phyloP scores from a whole-genome alignment of 192 early-diverging fungal species.

The Rhizoclosmatium sp. region DNA sequence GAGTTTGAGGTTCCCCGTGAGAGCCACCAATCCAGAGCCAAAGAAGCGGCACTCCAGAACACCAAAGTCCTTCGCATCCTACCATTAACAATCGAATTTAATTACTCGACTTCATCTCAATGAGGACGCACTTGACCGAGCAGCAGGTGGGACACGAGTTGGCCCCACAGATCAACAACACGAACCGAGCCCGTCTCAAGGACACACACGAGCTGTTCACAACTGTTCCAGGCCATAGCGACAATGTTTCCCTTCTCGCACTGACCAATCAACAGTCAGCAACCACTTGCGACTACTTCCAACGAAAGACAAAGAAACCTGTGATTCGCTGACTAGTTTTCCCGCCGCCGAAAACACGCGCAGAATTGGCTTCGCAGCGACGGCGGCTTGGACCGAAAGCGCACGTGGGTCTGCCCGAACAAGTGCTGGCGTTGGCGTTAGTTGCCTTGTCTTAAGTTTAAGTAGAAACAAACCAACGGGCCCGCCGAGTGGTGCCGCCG shows the following conservation, averaged over 20 bases:
- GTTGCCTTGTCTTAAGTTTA: not conserved
- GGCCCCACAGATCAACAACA: conserved; percentile 84
- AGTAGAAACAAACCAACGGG: conserved; percentile 76
- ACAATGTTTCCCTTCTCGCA: conserved; percentile 92
- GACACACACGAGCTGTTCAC: conserved; percentile 87
- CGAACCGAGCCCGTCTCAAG: conserved; percentile 85
- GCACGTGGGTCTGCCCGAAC: conserved; percentile 78
- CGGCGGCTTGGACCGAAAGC: conserved; percentile 7
- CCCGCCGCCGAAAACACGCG: conserved; percentile 89
- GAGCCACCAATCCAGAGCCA: conserved; percentile 90
- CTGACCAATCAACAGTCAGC: conserved; percentile 37
- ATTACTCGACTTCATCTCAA: conserved; percentile 1
- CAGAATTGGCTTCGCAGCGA: conserved; percentile 25
- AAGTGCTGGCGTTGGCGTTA: conserved; percentile 65
- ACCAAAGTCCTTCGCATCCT: conserved; percentile 83
- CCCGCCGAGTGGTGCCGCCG: conserved; percentile 89
- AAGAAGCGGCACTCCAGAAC: conserved; percentile 89
- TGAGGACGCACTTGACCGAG: conserved; percentile 71
- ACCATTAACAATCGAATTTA: not conserved
- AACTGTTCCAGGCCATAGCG: conserved; percentile 90
- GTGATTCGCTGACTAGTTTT: conserved; percentile 82
- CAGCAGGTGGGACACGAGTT: conserved; percentile 74
- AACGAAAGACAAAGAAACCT: conserved; percentile 53
- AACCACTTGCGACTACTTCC: conserved; percentile 8
- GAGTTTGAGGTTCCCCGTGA: conserved; percentile 83